These are phyloP conservation scores for Heliamphora pulchella DNA, from an alignment of 179 eudicot genomes.

Conservation along the genomic window DNA sequence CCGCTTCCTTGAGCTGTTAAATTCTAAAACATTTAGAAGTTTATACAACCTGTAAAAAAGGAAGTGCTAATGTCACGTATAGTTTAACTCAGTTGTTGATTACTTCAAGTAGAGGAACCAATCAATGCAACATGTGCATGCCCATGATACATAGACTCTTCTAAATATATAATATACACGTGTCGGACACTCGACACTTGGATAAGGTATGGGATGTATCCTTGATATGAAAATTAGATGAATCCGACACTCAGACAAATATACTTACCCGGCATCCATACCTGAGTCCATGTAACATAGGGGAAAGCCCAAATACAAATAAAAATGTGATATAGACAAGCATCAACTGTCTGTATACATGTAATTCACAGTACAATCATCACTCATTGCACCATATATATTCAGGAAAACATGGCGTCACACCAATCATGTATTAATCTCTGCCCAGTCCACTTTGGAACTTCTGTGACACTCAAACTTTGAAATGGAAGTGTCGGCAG, in stretches of 20 bases:
- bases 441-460: background rate
- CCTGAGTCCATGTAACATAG: too few relatives aligned
- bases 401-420: background rate
- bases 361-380: background rate
- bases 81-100: background rate
- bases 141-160: too few relatives aligned
- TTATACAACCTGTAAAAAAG: constrained; percentile 28
- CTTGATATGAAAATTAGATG: too few relatives aligned
- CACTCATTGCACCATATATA: background rate
- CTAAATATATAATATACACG: too few relatives aligned
- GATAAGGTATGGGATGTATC: too few relatives aligned
- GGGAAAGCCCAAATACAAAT: background rate
- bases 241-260: too few relatives aligned
- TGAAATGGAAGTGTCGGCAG: constrained; percentile 1
- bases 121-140: too few relatives aligned
- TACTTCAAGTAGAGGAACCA: too few relatives aligned
- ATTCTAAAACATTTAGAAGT: constrained; percentile 55
- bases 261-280: too few relatives aligned
- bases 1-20: constrained; percentile 61
- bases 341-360: background rate
- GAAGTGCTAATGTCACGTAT: background rate
- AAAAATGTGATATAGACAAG: background rate
- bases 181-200: too few relatives aligned
- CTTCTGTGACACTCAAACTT: background rate
- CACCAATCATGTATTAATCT: background rate